These are phyloP conservation scores for Cladosporium sp. DNA, from an alignment of 2,329 filamentous ascomycete species.

Conservation along the genomic window DNA sequence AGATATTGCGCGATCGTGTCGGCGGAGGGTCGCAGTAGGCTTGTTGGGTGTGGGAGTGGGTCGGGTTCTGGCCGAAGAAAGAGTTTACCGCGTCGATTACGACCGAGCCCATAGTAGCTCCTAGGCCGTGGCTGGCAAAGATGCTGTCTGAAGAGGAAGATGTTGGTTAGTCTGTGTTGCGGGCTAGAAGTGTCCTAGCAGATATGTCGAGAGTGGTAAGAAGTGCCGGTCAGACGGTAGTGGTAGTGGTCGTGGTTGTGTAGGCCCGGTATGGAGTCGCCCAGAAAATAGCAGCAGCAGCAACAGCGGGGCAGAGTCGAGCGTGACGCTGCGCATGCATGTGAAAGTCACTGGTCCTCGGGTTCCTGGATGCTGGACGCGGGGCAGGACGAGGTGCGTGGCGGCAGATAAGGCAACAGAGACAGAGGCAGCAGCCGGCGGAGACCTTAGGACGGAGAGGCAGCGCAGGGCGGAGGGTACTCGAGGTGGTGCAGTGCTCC, in stretches of 20 bases:
- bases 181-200: background rate
- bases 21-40: conserved; percentile 22
- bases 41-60: conserved; percentile 16
- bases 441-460: conserved; percentile 2
- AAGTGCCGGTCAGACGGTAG: background rate
- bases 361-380: background rate
- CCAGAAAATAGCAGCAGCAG: background rate
- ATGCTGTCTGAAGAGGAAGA: conserved; percentile 14
- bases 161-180: conserved; percentile 15
- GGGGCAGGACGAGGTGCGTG: background rate
- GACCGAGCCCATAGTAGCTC: conserved; percentile 57
- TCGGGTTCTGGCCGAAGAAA: conserved; percentile 38
- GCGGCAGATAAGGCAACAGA: background rate
- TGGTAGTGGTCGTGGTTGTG: background rate
- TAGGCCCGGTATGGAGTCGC: background rate
- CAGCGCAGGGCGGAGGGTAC: background rate
- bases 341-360: conserved; percentile 10
- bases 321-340: background rate
- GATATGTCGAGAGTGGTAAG: background rate
- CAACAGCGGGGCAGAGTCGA: background rate
- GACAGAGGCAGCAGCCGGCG: background rate
- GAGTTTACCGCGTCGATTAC: conserved; percentile 70
- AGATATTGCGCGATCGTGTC: conserved; percentile 18
- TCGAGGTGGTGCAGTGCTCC: background rate
- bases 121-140: conserved; percentile 17